Conservation (phyloP, 768 basidiomycete species). For the Naganishia antarctica region DNA sequence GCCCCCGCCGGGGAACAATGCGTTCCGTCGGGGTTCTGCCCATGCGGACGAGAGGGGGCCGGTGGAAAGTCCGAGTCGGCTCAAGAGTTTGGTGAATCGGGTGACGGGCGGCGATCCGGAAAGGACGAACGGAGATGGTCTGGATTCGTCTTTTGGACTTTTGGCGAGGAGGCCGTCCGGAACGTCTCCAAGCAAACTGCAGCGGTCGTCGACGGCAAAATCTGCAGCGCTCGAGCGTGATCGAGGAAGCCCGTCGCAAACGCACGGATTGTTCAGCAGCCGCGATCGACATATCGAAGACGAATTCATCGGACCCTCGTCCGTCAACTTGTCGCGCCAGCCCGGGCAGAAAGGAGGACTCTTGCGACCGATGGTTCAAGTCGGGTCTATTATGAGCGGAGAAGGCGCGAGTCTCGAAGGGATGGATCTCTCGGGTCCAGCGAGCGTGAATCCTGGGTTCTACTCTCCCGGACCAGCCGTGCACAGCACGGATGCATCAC, state of each 20-base stretch:
- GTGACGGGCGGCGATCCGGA: not conserved
- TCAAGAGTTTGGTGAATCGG: slow-evolving; percentile 6
- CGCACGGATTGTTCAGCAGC: not conserved
- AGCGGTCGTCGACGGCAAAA: not conserved
- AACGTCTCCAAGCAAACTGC: not conserved
- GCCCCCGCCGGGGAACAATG: not conserved
- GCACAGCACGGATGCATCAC: not conserved
- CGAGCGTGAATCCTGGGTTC: not conserved
- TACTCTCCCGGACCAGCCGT: not conserved
- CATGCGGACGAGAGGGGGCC: not conserved
- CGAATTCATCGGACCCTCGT: slow-evolving; percentile 15
- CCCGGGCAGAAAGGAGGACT: not conserved
- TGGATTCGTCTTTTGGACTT: not conserved
- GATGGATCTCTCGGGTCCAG: not conserved
- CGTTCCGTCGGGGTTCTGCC: not conserved
- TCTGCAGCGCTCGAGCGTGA: not conserved
- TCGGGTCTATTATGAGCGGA: not conserved
- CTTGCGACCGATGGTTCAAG: slow-evolving; percentile 6
- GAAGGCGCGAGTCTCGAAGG: not conserved
- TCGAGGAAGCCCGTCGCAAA: not conserved
- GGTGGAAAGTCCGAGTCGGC: not conserved
- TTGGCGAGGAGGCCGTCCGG: not conserved
- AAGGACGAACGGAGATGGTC: too few relatives aligned
- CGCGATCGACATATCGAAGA: slow-evolving; percentile 11
- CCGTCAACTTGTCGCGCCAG: not conserved